Evolutionary conservation across 2,329 filamentous ascomycete genomes (phyloP).

Genomic region (Nigrospora oryzae): DNA sequence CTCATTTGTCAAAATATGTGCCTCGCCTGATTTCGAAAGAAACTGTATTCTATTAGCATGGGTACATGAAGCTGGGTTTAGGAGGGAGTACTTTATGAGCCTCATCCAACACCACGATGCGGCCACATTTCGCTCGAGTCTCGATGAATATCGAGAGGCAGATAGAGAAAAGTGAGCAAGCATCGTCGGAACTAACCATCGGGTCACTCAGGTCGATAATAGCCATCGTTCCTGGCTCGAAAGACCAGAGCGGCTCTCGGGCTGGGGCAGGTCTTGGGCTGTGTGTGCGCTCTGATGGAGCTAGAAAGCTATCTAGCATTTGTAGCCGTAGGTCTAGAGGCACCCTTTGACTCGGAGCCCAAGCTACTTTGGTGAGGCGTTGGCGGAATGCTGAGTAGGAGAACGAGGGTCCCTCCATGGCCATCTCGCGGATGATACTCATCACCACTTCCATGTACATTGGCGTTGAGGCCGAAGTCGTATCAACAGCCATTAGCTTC

Average conservation of each 20-base stretch:
- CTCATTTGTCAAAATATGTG: slow-evolving; percentile 48
- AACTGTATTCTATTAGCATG: slow-evolving; percentile 26
- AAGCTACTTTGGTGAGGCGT: slow-evolving; percentile 18
- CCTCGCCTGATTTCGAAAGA: slow-evolving; percentile 49
- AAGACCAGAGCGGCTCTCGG: slow-evolving; percentile 18
- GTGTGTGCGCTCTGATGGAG: slow-evolving; percentile 8
- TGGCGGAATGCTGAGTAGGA: slow-evolving; percentile 31
- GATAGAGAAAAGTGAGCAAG: slow-evolving; percentile 57
- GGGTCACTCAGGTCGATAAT: slow-evolving; percentile 68
- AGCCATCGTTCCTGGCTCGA: slow-evolving; percentile 34
- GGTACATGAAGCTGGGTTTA: neutral
- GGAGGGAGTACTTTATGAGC: slow-evolving; percentile 50
- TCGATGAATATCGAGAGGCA: slow-evolving; percentile 41
- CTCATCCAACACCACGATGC: slow-evolving; percentile 65
- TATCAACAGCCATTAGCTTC: slow-evolving; percentile 40
- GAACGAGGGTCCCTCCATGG: slow-evolving; percentile 30
- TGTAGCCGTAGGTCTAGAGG: slow-evolving; percentile 53
- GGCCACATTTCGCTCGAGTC: slow-evolving; percentile 32
- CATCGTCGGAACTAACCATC: slow-evolving; percentile 56
- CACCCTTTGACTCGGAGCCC: slow-evolving; percentile 27
- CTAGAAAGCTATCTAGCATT: slow-evolving; percentile 56
- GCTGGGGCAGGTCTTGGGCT: neutral
- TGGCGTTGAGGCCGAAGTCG: slow-evolving; percentile 23
- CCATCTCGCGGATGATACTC: slow-evolving; percentile 40
- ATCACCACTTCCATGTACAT: slow-evolving; percentile 35